A percentile compares a stretch with the other conserved stretches of the same genome.
phyloP scores from a whole-genome alignment of 352 stramenopile species.

The Phytophthora idaei region DNA sequence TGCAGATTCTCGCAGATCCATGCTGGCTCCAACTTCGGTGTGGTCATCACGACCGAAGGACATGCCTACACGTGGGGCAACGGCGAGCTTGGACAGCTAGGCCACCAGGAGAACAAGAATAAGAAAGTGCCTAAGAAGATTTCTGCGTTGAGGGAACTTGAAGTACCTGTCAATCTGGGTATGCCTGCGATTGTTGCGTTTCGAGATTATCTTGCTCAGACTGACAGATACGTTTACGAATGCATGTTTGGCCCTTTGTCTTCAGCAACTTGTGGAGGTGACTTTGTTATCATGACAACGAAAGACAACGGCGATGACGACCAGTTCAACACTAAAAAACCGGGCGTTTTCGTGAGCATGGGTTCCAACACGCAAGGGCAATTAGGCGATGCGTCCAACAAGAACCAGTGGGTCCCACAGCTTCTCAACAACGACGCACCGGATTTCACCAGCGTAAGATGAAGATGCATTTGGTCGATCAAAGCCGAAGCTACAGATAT shows the following conservation, averaged over 20 bases:
- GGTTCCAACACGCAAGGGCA: constrained; percentile 75
- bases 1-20: constrained; percentile 63
- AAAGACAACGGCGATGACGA: constrained; percentile 66
- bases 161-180: constrained; percentile 74
- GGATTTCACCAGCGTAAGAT: constrained; percentile 56
- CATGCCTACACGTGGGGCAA: constrained; percentile 86
- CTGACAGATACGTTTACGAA: constrained; percentile 16
- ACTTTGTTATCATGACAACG: constrained; percentile 80
- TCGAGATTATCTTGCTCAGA: constrained; percentile 2
- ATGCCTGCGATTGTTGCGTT: constrained; percentile 10
- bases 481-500: constrained; percentile 2
- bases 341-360: constrained; percentile 84
- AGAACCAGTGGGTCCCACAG: constrained; percentile 86
- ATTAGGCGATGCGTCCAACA: constrained; percentile 65
- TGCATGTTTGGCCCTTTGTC: constrained; percentile 16
- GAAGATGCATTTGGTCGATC: background rate
- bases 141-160: constrained; percentile 77
- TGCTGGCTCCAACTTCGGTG: constrained; percentile 64
- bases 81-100: constrained; percentile 75
- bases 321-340: constrained; percentile 80
- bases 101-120: constrained; percentile 87
- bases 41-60: constrained; percentile 59
- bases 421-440: constrained; percentile 75
- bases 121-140: constrained; percentile 89
- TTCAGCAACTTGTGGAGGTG: constrained; percentile 56